Evolutionary conservation across 177 flowering plant species (phyloP), one percentile per base, ranked within the genome.

Genomic region (Tripterygium wilfordii): DNA sequence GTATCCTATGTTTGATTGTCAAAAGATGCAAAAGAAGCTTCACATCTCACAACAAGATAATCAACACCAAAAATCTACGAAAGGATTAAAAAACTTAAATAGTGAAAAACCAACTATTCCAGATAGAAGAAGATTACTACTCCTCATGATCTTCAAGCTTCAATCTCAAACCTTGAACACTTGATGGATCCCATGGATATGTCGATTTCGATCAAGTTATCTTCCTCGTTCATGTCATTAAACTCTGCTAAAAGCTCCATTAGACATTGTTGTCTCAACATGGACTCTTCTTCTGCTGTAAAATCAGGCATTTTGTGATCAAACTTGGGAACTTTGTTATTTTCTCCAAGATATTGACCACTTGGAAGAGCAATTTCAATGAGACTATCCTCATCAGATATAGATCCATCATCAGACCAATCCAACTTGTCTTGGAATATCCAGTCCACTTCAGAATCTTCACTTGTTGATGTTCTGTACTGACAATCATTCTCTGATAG

Each of bases 321-420:
- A n/a, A 31, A 30, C 58, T 69, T 64, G n/a, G 58, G 37, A 6
- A 60, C 70, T 24, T 60, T 57, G 37, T 54, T 30, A 36, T 57
- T 57, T 3, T 60, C 42, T 31, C 54, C 54, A 5, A 78, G 42
- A 57, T 61, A 72, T n/a, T 77, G 70, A 5, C 85, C 90, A 21
- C 62, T 72, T 0, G 85, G 89, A 18, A 89, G 80, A 1, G 69
- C 74, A 17, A 89, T 82, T 64, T 89, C 97, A 8, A 89, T 84
- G 57, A 89, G 74, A 51, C 80, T 84, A 7, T 89, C 97, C 38
- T 85, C 97, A 39, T 89, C 97, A 0, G 97, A 84, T 22, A 86
- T 86, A 0, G 90, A 80, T 8, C 65, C 86, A 40, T 79, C 88
- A 0, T 79, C 88, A 0, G 85, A 76, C 56, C 55, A 63, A 8